Conservation (phyloP, 1,139 yeast species). For the Spencermartinsiella ligniputridi region DNA sequence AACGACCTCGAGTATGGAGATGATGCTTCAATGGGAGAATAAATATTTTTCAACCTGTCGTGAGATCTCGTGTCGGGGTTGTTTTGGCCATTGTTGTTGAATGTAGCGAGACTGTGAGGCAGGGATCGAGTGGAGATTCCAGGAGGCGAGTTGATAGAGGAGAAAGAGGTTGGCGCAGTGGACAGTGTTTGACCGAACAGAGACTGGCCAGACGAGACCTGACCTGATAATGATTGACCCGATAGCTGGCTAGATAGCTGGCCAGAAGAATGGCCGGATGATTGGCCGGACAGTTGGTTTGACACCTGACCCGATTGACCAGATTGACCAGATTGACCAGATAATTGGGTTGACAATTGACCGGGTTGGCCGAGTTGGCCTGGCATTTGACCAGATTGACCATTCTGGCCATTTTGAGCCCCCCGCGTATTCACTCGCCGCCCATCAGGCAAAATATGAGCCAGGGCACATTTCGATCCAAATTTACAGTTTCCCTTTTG, state of each 20-base stretch:
- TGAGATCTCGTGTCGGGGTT: background rate
- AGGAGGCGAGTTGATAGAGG: background rate
- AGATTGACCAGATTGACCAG: constrained; percentile 5
- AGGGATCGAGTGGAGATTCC: background rate
- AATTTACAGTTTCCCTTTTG: constrained; percentile 93
- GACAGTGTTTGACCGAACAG: background rate
- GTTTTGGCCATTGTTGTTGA: constrained; percentile 1
- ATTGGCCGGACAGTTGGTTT: background rate
- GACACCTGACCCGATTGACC: constrained; percentile 2
- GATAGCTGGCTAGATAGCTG: background rate
- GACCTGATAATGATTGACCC: background rate
- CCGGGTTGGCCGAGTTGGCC: constrained; percentile 7
- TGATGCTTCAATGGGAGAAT: constrained; percentile 1
- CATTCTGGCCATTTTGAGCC: background rate
- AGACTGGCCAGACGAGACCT: background rate
- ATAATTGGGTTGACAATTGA: background rate
- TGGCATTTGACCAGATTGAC: constrained; percentile 7
- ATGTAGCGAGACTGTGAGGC: background rate
- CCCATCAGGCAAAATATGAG: constrained; percentile 86
- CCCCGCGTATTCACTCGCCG: constrained; percentile 57
- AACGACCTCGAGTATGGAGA: constrained; percentile 6
- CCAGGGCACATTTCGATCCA: constrained; percentile 89
- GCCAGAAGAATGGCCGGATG: background rate
- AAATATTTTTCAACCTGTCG: constrained; percentile 1
- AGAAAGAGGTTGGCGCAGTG: background rate